These are phyloP conservation scores for Colletotrichum horii DNA, from an alignment of 2,329 filamentous ascomycete genomes.

Conservation along the genomic window DNA sequence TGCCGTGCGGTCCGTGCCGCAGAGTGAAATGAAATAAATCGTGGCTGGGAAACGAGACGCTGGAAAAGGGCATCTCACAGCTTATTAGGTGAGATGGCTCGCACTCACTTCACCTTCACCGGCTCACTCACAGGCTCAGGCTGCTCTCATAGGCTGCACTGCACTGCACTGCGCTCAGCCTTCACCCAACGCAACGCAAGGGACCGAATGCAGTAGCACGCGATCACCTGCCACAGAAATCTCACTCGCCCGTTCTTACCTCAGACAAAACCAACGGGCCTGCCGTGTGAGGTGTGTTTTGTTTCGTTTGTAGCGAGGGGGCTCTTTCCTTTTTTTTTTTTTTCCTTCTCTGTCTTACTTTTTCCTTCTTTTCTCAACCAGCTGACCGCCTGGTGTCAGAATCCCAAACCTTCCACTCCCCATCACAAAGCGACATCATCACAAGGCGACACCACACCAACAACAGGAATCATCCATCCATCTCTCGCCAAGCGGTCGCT, in stretches of 20 bases:
- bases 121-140: not conserved
- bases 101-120: not conserved
- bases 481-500: not conserved
- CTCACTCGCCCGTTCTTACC: not conserved
- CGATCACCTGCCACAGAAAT: conserved; percentile 6
- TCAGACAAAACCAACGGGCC: not conserved
- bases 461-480: not conserved
- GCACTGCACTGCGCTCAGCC: not conserved
- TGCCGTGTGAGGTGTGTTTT: not conserved
- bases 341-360: not conserved
- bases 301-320: not conserved
- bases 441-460: not conserved
- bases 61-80: not conserved
- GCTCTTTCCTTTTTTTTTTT: not conserved
- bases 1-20: not conserved
- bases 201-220: not conserved
- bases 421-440: not conserved
- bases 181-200: not conserved
- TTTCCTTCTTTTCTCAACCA: not conserved
- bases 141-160: not conserved
- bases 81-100: not conserved
- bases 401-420: not conserved
- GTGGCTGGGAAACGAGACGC: not conserved
- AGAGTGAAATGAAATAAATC: not conserved
- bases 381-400: not conserved